Evolutionary conservation across 176 grass and related monocot genomes (phyloP), one percentile per base, ranked within the genome.

Genomic region (Triticum urartu): DNA sequence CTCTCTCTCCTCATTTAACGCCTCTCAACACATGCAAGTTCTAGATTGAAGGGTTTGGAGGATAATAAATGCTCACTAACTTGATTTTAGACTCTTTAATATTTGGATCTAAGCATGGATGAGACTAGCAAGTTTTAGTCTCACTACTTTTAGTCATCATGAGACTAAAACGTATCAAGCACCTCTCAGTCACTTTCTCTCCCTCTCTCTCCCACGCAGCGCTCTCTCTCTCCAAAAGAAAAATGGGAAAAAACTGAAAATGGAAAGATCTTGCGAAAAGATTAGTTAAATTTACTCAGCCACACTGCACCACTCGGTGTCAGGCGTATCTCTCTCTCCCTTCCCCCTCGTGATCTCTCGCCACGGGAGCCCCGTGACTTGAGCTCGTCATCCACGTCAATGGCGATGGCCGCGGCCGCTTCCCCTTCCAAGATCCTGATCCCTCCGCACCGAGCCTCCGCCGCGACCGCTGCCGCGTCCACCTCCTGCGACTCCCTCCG

Each of bases 381-480:
- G 34, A 67, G 79, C 80, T 56, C 84, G 50, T 78, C 79, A 17
- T 35, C 42, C 67, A 65, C 84, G 65, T 68, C 91, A 87, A 88
- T 97, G 87, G 86, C 89, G 83, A 94, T 98, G 88, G 88, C 84
- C 12, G 25, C 90, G 36, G 83, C 86, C 4, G 75, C 86, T 42
- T 84, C 75, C 74, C 12, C 78, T 24, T 71, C 88, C 30, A 82
- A 34, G 75, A 48, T 86, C 75, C 17, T 85, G 48, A 56, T 74
- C 60, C 58, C 84, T n/a, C 3, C 58, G 74, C 86, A 65, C 42
- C 84, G 69, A 20, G 66, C 79, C 11, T 38, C 83, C 14, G 50
- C 83, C 42, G 80, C 86, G 22, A 45, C 83, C 14, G 42, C 72
- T 75, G 71, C 87, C 18, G 82, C 92, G 28, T 94, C 88, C 58